Conservation (phyloP, 768 basidiomycete species). For the Lactifluus piperatus region DNA sequence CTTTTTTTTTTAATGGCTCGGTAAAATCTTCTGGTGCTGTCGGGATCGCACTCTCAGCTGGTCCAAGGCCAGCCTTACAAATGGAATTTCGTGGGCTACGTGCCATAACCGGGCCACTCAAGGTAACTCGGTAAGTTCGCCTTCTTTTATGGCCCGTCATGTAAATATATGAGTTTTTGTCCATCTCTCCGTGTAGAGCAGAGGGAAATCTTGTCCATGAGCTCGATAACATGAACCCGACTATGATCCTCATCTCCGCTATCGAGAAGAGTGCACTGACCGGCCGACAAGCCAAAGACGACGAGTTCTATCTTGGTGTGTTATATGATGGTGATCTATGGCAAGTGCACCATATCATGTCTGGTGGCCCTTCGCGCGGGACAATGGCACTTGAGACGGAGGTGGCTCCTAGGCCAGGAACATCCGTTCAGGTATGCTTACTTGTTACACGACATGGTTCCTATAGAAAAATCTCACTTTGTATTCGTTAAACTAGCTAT, state of each 20-base stretch:
- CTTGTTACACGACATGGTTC: not conserved
- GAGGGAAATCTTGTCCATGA: constrained; percentile 67
- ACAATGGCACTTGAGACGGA: constrained; percentile 26
- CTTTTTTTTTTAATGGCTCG: constrained; percentile 49
- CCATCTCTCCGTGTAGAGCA: constrained; percentile 33
- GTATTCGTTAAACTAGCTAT: not conserved
- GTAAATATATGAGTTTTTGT: not conserved
- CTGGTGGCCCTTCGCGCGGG: constrained; percentile 67
- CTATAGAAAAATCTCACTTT: not conserved
- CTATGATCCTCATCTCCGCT: constrained; percentile 46
- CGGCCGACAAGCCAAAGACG: not conserved
- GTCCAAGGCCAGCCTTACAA: constrained; percentile 14
- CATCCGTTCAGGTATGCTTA: constrained; percentile 38
- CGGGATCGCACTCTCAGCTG: constrained; percentile 40
- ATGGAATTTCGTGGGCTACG: constrained; percentile 34
- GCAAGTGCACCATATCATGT: constrained; percentile 12
- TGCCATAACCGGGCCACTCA: constrained; percentile 38
- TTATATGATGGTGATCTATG: not conserved
- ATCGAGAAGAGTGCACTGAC: constrained; percentile 38
- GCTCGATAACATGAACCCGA: constrained; percentile 50
- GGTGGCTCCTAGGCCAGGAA: constrained; percentile 42
- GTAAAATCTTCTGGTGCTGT: constrained; percentile 46
- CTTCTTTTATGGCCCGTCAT: not conserved
- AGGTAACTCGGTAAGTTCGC: constrained; percentile 38
- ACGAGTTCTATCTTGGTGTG: constrained; percentile 8